Evolutionary conservation across 306 rosid genomes (phyloP), one percentile per base, ranked within the genome.

Genomic region (Fagus crenata): DNA sequence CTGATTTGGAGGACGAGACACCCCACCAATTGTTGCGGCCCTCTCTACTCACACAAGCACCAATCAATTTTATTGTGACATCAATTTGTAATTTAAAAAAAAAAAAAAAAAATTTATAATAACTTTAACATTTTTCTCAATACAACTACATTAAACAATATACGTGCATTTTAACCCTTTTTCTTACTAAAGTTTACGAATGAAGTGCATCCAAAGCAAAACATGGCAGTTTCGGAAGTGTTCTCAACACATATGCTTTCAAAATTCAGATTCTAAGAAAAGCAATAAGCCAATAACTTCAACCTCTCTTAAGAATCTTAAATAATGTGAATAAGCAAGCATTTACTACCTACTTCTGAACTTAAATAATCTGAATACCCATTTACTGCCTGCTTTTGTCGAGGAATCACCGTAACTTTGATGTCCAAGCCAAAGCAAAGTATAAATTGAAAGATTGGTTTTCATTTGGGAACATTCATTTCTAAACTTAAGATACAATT

Each of bases 401-500:
- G 2, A 40, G 60, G 76, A 77, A 82, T 82, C 79, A 28, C 75
- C 15, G 8, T 36, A 77, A 40, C 28, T 59, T 13, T 40, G 36
- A 40, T 58, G 54, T 56, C 82, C 75, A 49, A 73, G 79, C 82
- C 60, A 58, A 82, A 72, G 81, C 49, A 76, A 82, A 49, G 79
- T 55, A 82, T 67, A 65, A 46, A 46, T 46, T 46, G 51, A 46
- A 46, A 46, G 51, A 46, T 9, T 46, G 51, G 51, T 46, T 46
- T 46, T 46, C 1, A 14, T 46, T 46, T 46, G 13, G 49, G 12
- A 43, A 43, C 13, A 42, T 42, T 42, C 46, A 43, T 43, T 43
- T 43, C 49, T 43, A 7, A 43, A 43, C 12, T 43, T 43, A 43
- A 46, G 51, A 46, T 46, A 46, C 51, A 46, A 46, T 46, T 42